Evolutionary conservation across 257 asterid species (phyloP).

Genomic region (Solanum gracilifrons): DNA sequence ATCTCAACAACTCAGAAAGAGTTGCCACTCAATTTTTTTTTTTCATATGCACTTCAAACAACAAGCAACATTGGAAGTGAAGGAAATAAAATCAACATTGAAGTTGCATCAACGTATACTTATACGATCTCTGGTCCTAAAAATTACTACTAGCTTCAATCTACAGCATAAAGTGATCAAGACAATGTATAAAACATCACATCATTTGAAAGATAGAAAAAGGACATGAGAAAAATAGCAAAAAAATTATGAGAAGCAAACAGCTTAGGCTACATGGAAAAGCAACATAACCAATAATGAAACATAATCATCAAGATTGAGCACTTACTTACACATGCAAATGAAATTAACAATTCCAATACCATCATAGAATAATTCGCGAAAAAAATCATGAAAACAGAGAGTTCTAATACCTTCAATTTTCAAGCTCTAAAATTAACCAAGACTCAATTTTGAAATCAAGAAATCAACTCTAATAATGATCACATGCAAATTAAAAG

Average conservation of each 20-base stretch:
- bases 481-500: background rate
- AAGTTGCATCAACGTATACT: background rate
- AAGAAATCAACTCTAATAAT: background rate
- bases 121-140: background rate
- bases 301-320: background rate
- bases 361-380: background rate
- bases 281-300: background rate
- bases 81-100: background rate
- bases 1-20: background rate
- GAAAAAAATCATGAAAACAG: background rate
- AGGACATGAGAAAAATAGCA: background rate
- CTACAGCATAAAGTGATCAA: background rate
- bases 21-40: background rate
- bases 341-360: background rate
- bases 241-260: background rate
- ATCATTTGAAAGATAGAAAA: background rate
- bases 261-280: background rate
- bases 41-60: background rate
- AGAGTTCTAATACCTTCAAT: background rate
- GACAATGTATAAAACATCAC: background rate
- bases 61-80: background rate
- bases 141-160: background rate
- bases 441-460: background rate
- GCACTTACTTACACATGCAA: background rate
- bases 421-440: background rate